phyloP scores from a whole-genome alignment of 805 yeast genomes.

The Zygosaccharomyces bailii region DNA sequence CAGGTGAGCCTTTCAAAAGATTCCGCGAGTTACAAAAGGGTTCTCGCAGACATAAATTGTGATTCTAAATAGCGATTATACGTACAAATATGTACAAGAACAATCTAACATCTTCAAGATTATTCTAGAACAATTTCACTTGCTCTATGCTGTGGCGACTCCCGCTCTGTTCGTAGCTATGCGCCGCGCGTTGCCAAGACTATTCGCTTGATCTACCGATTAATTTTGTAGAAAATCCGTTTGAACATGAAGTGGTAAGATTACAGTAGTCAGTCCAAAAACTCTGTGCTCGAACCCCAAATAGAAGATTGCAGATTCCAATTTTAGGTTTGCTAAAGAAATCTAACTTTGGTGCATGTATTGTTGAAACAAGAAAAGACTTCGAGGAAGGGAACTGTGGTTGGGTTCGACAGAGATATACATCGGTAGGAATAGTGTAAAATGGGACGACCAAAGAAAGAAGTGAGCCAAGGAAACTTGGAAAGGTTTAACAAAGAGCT shows the following conservation, averaged over 20 bases:
- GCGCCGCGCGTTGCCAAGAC: neutral
- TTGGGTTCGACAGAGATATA: neutral
- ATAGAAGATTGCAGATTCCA: neutral
- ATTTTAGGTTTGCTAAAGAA: neutral
- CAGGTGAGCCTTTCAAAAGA: conserved; percentile 26
- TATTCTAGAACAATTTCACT: too few species aligned
- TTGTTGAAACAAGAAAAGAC: neutral
- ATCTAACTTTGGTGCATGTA: neutral
- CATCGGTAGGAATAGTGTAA: neutral
- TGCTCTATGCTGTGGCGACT: too few species aligned
- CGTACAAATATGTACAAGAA: neutral
- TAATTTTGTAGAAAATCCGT: neutral
- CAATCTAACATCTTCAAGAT: too few species aligned
- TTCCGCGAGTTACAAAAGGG: conserved; percentile 20
- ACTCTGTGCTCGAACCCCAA: neutral
- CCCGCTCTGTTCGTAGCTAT: neutral
- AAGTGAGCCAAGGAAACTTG: conserved; percentile 35
- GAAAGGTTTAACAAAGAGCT: conserved; percentile 35
- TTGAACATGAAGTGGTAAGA: neutral
- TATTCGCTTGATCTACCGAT: neutral
- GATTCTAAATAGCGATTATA: neutral
- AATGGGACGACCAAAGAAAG: conserved; percentile 39
- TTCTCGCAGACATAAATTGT: conserved; percentile 21
- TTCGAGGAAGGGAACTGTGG: neutral
- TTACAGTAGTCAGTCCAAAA: neutral